Conservation (phyloP, 257 asterid species). For the Solanum arcanum region DNA sequence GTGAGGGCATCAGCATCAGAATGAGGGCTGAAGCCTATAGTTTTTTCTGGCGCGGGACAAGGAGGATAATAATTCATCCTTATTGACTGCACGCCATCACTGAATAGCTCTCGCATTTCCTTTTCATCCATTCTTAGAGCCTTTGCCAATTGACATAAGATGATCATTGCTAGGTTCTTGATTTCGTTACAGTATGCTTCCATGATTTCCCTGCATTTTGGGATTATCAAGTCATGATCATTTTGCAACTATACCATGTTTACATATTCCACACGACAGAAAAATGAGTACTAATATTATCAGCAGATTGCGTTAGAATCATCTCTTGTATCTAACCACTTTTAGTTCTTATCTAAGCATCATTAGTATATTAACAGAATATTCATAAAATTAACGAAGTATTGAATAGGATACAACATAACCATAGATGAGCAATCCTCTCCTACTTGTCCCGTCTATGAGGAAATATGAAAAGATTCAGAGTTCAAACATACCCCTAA, state of each 20-base stretch:
- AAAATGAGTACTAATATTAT: neutral
- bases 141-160: constrained; percentile 28
- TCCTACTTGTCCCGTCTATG: neutral
- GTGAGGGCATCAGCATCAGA: constrained; percentile 48
- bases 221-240: neutral
- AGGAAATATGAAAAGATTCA: neutral
- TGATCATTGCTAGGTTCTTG: constrained; percentile 20
- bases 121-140: constrained; percentile 26
- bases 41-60: constrained; percentile 37
- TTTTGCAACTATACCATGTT: neutral
- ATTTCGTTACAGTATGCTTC: constrained; percentile 25
- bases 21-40: constrained; percentile 40
- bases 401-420: no score
- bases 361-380: neutral
- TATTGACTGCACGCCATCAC: constrained; percentile 36
- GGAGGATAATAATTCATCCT: constrained; percentile 50
- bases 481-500: neutral
- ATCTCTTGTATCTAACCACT: neutral
- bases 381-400: neutral
- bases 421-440: neutral
- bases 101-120: constrained; percentile 21
- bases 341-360: neutral
- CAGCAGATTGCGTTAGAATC: neutral
- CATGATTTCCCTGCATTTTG: constrained; percentile 22
- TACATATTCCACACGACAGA: neutral